These are phyloP conservation scores for Carex kokanica DNA, from an alignment of 176 grass and related monocot genomes.

Conservation along the genomic window DNA sequence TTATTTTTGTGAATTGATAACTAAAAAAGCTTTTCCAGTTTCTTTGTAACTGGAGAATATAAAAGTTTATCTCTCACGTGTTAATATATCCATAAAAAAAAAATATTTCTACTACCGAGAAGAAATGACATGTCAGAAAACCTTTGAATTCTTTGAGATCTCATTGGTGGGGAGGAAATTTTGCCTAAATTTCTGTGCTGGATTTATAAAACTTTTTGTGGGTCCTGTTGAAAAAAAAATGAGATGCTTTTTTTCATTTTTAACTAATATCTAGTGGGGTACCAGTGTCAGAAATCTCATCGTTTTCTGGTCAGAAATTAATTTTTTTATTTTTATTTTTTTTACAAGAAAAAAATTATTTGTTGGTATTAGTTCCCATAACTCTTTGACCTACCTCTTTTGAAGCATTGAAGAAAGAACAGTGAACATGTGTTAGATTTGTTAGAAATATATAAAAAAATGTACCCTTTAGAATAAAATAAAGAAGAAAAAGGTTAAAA, in stretches of 20 bases:
- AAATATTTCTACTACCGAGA: background rate
- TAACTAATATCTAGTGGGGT: background rate
- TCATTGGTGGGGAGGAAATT: background rate
- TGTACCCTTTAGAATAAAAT: background rate
- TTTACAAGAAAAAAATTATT: background rate
- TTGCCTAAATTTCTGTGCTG: conserved; percentile 19
- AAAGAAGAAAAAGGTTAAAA: background rate
- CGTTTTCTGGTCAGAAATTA: background rate
- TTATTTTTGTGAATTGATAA: too few relatives aligned
- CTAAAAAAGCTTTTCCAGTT: background rate
- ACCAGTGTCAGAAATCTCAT: conserved; percentile 16
- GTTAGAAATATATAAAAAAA: background rate
- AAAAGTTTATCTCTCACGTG: background rate
- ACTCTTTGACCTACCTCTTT: background rate
- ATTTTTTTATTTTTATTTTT: background rate
- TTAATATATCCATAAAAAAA: background rate
- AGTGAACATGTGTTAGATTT: background rate
- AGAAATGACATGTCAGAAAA: conserved; percentile 9
- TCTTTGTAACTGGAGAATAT: background rate
- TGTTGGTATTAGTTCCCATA: background rate
- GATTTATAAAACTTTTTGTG: background rate
- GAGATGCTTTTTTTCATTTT: background rate
- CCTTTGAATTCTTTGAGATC: background rate
- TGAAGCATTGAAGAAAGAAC: background rate
- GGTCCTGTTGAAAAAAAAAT: background rate